These are phyloP conservation scores for Fragilaria crotonensis DNA, from an alignment of 108 stramenopile genomes.

Conservation along the genomic window DNA sequence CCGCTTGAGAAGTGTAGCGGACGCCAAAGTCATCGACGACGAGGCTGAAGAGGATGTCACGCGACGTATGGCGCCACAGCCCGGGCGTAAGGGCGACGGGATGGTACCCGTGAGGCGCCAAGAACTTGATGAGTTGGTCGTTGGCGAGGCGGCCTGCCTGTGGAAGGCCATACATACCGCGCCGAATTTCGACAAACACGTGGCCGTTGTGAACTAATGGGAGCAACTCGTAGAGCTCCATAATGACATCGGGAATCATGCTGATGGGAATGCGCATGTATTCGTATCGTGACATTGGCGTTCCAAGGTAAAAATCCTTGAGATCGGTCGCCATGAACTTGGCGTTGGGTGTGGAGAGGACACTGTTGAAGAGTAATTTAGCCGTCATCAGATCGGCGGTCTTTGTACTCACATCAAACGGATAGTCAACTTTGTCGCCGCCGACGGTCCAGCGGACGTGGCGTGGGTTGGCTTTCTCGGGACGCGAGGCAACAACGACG, in stretches of 20 bases:
- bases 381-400: too few relatives aligned
- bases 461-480: constrained; percentile 13
- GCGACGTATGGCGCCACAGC: constrained; percentile 7
- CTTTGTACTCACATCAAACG: too few relatives aligned
- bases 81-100: constrained; percentile 11
- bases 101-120: constrained; percentile 38
- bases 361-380: too few relatives aligned
- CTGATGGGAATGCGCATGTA: too few relatives aligned
- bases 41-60: too few relatives aligned
- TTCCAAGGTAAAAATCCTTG: constrained; percentile 36
- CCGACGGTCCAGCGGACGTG: constrained; percentile 14
- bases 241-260: constrained; percentile 25
- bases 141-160: too few relatives aligned
- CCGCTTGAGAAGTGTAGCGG: too few relatives aligned
- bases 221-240: constrained; percentile 27
- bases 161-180: too few relatives aligned
- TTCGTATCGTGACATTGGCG: constrained; percentile 23
- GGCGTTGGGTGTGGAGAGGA: constrained; percentile 13
- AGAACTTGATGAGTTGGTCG: too few relatives aligned
- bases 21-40: constrained; percentile 34
- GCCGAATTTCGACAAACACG: constrained; percentile 16
- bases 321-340: too few relatives aligned
- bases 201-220: constrained; percentile 7
- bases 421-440: constrained; percentile 31
- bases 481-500: too few relatives aligned